phyloP scores from a whole-genome alignment of 1,284 basidiomycete genomes.

The Ganoderma multipileum region DNA sequence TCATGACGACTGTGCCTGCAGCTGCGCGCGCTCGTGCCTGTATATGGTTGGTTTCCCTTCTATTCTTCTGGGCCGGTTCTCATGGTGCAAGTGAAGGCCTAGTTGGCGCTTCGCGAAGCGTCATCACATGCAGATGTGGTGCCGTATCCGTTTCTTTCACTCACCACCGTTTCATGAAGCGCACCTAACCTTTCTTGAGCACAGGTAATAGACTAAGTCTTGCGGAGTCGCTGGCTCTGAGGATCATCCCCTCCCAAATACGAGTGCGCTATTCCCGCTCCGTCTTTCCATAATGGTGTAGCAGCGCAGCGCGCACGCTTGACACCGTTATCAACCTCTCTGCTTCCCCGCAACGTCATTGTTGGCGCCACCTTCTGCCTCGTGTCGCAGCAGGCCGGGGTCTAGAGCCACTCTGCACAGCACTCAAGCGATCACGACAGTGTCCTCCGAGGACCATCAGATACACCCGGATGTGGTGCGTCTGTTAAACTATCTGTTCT shows the following conservation, averaged over 20 bases:
- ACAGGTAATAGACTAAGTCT: slow-evolving; percentile 1
- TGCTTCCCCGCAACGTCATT: slow-evolving; percentile 24
- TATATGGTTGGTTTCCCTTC: slow-evolving; percentile 11
- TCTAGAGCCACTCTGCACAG: slow-evolving; percentile 13
- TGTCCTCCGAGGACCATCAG: slow-evolving; percentile 14
- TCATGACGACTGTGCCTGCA: slow-evolving; percentile 16
- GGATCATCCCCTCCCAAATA: slow-evolving; percentile 19
- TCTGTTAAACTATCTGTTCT: slow-evolving; percentile 19
- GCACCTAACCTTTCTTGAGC: slow-evolving; percentile 7
- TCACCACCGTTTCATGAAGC: slow-evolving; percentile 12
- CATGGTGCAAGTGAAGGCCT: slow-evolving; percentile 16
- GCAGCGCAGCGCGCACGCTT: slow-evolving; percentile 4
- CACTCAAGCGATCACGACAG: slow-evolving; percentile 9
- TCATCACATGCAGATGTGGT: slow-evolving; percentile 17
- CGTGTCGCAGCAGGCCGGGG: slow-evolving; percentile 21
- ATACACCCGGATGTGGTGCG: slow-evolving; percentile 11
- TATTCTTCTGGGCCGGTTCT: slow-evolving; percentile 21
- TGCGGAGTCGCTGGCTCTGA: slow-evolving; percentile 4
- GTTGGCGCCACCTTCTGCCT: slow-evolving; percentile 25
- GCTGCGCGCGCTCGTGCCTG: slow-evolving; percentile 2
- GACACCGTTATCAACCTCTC: slow-evolving; percentile 19
- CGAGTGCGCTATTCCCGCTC: slow-evolving; percentile 6
- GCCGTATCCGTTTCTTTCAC: slow-evolving; percentile 8
- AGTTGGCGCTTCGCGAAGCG: slow-evolving; percentile 24
- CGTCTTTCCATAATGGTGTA: slow-evolving; percentile 9